phyloP scores from a whole-genome alignment of 2,329 filamentous ascomycete genomes.

The Trichophyton rubrum region DNA sequence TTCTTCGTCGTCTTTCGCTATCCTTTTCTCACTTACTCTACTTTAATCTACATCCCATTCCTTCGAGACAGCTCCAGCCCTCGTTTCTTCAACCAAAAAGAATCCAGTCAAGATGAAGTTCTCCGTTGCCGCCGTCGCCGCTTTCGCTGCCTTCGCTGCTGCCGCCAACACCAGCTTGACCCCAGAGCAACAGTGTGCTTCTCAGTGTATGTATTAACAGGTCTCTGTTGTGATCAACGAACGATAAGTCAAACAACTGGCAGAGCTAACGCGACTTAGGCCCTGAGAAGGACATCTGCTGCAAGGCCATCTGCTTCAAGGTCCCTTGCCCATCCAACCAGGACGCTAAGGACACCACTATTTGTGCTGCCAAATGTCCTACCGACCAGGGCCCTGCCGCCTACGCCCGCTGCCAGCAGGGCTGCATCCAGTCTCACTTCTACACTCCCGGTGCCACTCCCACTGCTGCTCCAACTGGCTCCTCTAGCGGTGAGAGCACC shows the following conservation, averaged over 20 bases:
- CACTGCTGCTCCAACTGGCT: not conserved
- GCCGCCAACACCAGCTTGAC: slow-evolving; percentile 30
- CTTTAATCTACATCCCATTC: not conserved
- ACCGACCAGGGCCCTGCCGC: slow-evolving; percentile 35
- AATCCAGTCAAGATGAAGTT: slow-evolving; percentile 25
- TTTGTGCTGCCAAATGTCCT: slow-evolving; percentile 41
- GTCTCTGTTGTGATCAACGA: not conserved
- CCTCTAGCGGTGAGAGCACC: slow-evolving; percentile 13
- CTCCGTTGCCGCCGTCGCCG: slow-evolving; percentile 24
- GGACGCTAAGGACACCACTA: slow-evolving; percentile 40
- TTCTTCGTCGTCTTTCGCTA: not conserved
- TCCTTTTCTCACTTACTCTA: not conserved
- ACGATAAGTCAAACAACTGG: no score
- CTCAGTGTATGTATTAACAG: slow-evolving; percentile 25
- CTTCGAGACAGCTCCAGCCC: not conserved
- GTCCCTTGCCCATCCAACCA: slow-evolving; percentile 41
- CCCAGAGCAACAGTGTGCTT: slow-evolving; percentile 24
- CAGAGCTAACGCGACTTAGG: slow-evolving; percentile 21
- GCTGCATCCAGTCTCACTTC: slow-evolving; percentile 40
- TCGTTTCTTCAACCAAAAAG: not conserved
- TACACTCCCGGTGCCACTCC: slow-evolving; percentile 22
- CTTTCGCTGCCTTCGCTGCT: slow-evolving; percentile 34
- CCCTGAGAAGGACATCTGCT: slow-evolving; percentile 35
- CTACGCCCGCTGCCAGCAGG: slow-evolving; percentile 38
- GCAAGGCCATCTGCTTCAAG: slow-evolving; percentile 39